Conservation (phyloP, 164 flowering plant species). For the Buxus sempervirens region DNA sequence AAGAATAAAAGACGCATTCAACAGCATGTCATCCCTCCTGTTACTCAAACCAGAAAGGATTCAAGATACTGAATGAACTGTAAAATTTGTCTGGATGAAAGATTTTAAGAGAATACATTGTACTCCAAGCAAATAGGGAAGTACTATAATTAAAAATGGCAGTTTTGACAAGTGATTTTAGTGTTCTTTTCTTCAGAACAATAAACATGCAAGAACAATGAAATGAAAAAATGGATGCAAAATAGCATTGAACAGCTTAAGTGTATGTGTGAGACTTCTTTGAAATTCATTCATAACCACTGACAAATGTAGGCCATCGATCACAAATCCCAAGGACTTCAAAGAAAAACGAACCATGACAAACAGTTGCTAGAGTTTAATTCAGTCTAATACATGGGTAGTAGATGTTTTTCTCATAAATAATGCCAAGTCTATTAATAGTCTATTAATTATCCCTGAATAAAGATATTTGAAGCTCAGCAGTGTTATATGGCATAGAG, state of each 20-base stretch:
- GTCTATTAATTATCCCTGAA: neutral
- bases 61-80: neutral
- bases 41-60: neutral
- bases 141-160: neutral
- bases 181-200: neutral
- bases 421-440: too few species aligned
- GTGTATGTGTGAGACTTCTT: neutral
- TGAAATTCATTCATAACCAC: neutral
- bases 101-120: neutral
- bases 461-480: neutral
- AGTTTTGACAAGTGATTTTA: neutral
- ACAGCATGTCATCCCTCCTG: too few species aligned
- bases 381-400: neutral
- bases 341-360: too few species aligned
- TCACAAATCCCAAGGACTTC: neutral
- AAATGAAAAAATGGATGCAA: neutral
- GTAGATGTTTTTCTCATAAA: neutral
- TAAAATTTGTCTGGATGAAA: neutral
- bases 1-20: neutral
- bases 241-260: neutral
- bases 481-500: neutral
- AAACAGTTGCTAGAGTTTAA: neutral
- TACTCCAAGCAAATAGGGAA: neutral
- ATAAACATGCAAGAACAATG: neutral
- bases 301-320: neutral